These are phyloP conservation scores for Wickerhamomyces tratensis DNA, from an alignment of 805 yeast genomes.

Conservation along the genomic window DNA sequence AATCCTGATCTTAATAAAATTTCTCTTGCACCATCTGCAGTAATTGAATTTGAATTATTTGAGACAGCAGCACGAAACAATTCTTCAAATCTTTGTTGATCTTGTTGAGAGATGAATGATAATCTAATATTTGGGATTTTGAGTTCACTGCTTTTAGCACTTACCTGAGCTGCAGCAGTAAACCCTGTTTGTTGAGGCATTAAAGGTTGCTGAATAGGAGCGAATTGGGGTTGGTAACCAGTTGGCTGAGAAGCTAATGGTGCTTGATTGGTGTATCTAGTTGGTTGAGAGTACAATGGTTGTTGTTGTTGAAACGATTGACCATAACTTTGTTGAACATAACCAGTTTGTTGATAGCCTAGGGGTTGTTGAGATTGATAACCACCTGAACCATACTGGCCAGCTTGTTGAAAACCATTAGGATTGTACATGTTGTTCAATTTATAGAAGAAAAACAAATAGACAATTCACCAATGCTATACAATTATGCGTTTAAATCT, in stretches of 20 bases:
- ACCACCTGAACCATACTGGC: slow-evolving; percentile 1
- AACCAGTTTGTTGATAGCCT: slow-evolving; percentile 11
- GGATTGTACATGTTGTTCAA: slow-evolving; percentile 3
- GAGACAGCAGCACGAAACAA: slow-evolving; percentile 74
- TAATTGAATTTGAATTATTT: slow-evolving; percentile 36
- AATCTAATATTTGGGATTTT: slow-evolving; percentile 70
- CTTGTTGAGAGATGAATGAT: slow-evolving; percentile 75
- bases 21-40: slow-evolving; percentile 68
- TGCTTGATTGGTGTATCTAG: slow-evolving; percentile 14
- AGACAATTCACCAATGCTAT: too few relatives aligned
- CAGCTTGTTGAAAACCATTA: slow-evolving; percentile 7
- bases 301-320: slow-evolving; percentile 14
- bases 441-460: neutral
- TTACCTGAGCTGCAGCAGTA: slow-evolving; percentile 18
- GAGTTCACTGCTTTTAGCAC: slow-evolving; percentile 42
- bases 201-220: slow-evolving; percentile 15
- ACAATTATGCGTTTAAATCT: too few relatives aligned
- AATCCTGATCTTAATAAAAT: slow-evolving; percentile 75
- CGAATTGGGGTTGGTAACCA: slow-evolving; percentile 14
- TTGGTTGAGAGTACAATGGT: slow-evolving; percentile 13
- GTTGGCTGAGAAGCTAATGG: slow-evolving; percentile 19
- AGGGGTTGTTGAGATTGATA: slow-evolving; percentile 6
- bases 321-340: slow-evolving; percentile 5
- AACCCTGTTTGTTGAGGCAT: slow-evolving; percentile 32
- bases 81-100: slow-evolving; percentile 80